Evolutionary conservation across 2,329 filamentous ascomycete species (phyloP).

Genomic region (Ceratocystis papillata): DNA sequence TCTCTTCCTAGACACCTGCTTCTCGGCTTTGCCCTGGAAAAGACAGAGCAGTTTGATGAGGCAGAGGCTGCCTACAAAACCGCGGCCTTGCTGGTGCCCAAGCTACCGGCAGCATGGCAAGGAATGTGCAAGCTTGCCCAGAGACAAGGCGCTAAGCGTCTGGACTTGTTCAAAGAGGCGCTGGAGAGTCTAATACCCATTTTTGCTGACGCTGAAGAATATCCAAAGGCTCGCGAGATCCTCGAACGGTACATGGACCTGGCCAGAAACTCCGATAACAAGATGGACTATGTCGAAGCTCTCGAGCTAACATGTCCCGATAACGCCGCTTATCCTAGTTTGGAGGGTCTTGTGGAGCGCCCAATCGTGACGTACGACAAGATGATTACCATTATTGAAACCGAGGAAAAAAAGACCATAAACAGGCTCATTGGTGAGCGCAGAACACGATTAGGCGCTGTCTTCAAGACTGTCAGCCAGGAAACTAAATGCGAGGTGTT

Average conservation of each 20-base stretch:
- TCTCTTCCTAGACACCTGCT: conserved; percentile 46
- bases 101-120: conserved; percentile 80
- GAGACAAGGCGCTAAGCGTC: conserved; percentile 42
- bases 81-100: conserved; percentile 59
- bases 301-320: conserved; percentile 67
- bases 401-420: conserved; percentile 77
- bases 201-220: conserved; percentile 54
- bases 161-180: conserved; percentile 21
- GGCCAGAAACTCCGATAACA: conserved; percentile 60
- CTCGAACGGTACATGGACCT: conserved; percentile 72
- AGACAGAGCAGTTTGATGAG: conserved; percentile 57
- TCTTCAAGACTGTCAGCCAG: conserved; percentile 66
- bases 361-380: conserved; percentile 71
- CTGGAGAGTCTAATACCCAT: conserved; percentile 64
- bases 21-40: conserved; percentile 73
- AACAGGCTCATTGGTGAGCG: conserved; percentile 84
- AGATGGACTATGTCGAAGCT: conserved; percentile 62
- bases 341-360: conserved; percentile 74
- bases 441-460: conserved; percentile 75
- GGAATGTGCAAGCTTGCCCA: conserved; percentile 72
- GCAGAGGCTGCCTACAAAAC: conserved; percentile 65
- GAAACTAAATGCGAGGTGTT: conserved; percentile 85
- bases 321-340: conserved; percentile 65
- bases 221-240: conserved; percentile 53
- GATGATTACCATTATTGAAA: conserved; percentile 72